Evolutionary conservation across 257 asterid genomes (phyloP).

Genomic region (Fraxinus americana): DNA sequence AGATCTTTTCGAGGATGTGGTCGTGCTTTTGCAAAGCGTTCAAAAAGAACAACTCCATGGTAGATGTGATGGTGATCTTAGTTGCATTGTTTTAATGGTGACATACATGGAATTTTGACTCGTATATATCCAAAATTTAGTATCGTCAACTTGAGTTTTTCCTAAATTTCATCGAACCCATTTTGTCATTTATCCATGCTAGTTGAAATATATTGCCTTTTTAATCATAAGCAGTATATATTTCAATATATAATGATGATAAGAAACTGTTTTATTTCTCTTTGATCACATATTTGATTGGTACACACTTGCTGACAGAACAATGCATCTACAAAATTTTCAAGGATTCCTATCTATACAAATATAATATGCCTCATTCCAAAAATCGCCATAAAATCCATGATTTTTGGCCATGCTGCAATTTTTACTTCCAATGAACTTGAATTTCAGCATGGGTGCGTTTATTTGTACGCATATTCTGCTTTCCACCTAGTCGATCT

Average conservation of each 20-base stretch:
- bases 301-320: conserved; percentile 11
- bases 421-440: too few species aligned
- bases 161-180: conserved; percentile 27
- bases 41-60: too few species aligned
- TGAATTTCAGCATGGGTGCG: background rate
- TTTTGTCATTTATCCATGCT: background rate
- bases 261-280: background rate
- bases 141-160: conserved; percentile 20
- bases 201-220: background rate
- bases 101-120: background rate
- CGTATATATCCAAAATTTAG: background rate
- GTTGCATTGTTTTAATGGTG: background rate
- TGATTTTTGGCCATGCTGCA: background rate
- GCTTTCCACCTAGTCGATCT: background rate
- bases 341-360: conserved; percentile 28
- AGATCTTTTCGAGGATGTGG: background rate
- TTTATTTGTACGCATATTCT: background rate
- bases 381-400: background rate
- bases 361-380: conserved; percentile 11
- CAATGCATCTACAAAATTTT: conserved; percentile 16
- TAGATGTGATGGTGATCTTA: too few species aligned
- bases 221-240: background rate
- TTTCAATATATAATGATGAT: background rate
- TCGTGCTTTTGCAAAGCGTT: too few species aligned
- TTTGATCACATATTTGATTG: conserved; percentile 16